Evolutionary conservation across 768 basidiomycete species (phyloP).

Genomic region (Mrakia blollopis): DNA sequence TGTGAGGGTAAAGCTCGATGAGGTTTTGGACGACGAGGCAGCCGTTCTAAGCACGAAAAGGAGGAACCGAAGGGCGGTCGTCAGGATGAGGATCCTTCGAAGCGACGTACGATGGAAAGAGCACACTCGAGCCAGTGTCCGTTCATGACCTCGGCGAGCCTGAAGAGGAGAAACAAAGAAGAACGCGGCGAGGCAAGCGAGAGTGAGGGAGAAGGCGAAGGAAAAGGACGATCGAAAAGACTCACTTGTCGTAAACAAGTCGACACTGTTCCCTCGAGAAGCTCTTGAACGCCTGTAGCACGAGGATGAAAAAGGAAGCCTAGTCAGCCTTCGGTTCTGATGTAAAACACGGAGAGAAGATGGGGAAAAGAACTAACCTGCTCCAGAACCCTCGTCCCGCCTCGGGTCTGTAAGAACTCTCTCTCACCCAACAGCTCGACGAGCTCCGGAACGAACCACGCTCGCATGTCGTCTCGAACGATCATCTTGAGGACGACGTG

Average conservation of each 20-base stretch:
- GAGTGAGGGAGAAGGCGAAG: not conserved
- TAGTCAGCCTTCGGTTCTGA: too few relatives aligned
- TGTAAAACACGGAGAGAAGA: too few relatives aligned
- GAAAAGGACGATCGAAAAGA: not conserved
- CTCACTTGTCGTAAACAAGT: conserved; percentile 4
- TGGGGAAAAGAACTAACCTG: not conserved
- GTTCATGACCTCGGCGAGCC: conserved; percentile 11
- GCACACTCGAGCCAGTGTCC: conserved; percentile 14
- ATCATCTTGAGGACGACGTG: conserved; percentile 22
- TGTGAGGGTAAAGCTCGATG: conserved; percentile 8
- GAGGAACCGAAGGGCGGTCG: not conserved
- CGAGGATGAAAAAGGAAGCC: too few relatives aligned
- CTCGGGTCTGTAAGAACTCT: conserved; percentile 5
- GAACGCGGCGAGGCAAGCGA: not conserved
- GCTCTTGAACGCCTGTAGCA: conserved; percentile 6
- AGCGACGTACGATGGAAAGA: not conserved
- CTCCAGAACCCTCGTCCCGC: conserved; percentile 8
- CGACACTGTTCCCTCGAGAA: conserved; percentile 14
- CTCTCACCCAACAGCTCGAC: not conserved
- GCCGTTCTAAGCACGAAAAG: conserved; percentile 4
- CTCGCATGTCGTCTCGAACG: conserved; percentile 15
- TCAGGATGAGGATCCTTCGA: too few relatives aligned
- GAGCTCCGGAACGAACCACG: not conserved
- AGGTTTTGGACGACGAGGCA: conserved; percentile 24
- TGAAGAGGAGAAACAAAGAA: not conserved